Conservation (phyloP, 2,329 filamentous ascomycete genomes). For the Venturia carpophila region DNA sequence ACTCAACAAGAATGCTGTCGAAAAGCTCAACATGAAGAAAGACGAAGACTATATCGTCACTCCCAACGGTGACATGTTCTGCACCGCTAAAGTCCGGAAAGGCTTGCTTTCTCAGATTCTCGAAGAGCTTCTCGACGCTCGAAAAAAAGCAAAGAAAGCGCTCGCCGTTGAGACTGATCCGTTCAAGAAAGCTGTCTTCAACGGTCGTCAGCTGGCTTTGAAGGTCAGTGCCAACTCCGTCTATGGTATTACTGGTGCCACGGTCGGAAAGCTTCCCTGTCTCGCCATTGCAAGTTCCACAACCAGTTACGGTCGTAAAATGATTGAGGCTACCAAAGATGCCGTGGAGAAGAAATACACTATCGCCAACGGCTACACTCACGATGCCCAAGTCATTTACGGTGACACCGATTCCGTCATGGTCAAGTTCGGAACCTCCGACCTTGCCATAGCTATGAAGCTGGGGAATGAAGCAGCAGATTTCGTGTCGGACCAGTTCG, state of each 20-base stretch:
- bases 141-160: constrained; percentile 92
- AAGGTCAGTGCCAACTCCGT: constrained; percentile 98
- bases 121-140: constrained; percentile 80
- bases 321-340: constrained; percentile 98
- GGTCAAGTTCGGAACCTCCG: constrained; percentile 93
- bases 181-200: constrained; percentile 96
- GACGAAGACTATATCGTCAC: constrained; percentile 96
- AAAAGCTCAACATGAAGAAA: constrained; percentile 68
- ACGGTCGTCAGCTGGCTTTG: constrained; percentile 90
- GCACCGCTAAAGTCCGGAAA: constrained; percentile 80
- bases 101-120: constrained; percentile 91
- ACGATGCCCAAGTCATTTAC: constrained; percentile 95
- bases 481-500: constrained; percentile 83
- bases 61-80: constrained; percentile 89
- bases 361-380: constrained; percentile 86
- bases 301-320: constrained; percentile 92
- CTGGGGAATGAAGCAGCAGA: constrained; percentile 87
- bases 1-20: constrained; percentile 67
- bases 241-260: constrained; percentile 94
- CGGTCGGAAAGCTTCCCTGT: constrained; percentile 90
- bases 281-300: constrained; percentile 93
- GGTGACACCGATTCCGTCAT: constrained; percentile 99
- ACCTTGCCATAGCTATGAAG: constrained; percentile 84
- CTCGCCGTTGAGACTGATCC: constrained; percentile 81
- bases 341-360: constrained; percentile 87